Base-by-base conservation (phyloP, 2,329 filamentous ascomycete species). In the Ceratocystis smalleyi region DNA sequence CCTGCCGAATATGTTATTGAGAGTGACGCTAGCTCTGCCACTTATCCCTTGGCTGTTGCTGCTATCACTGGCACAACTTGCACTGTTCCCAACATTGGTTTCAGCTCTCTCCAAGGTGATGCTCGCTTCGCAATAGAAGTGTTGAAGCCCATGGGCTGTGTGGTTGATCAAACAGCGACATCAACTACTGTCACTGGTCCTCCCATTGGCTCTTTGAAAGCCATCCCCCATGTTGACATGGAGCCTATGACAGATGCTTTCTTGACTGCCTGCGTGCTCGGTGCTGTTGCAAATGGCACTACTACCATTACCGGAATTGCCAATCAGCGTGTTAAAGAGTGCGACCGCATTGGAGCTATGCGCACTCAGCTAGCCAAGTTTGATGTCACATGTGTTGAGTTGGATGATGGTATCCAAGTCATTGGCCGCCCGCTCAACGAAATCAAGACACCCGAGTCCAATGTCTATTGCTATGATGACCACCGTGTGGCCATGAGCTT, bases 231-330 rank as follows among this genome's bases (percentile, higher is more conserved):
- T 66, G 85, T 99, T 32, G 91, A 99, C 71, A 99, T 99, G 94
- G 94, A 97, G 74, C 88, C 92, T 0, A 99, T 99, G 94, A 99
- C 94, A 0, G 94, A 99, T 74, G 94, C 94, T 60, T 99, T 99
- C 79, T 80, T 99, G 62, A 96, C 91, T 3, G 94, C 94, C 19
- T 95, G 91, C 1, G 91, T 96, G 3, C 81, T 99, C 59, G 94
- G 91, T 30, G 94, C 94, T 43, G 89, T 96, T 54, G 91, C 92
- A 8, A 84, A 82, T 15, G 89, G 89, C 1, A 85, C 84, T 61
- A 99, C 94, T 0, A 84, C 83, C 64, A 97, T 99, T 69, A 87
- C 86, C 17, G 94, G 94, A 61, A 99, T 99, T 69, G 94, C 94
- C 35, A 99, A 99, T 71, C 94, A 99, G 74, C 85, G 94, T 69